Percentiles rank a stretch among this genome's conserved stretches.
Conservation (phyloP, 352 stramenopile genomes). For the Phytopythium kandeliae region DNA sequence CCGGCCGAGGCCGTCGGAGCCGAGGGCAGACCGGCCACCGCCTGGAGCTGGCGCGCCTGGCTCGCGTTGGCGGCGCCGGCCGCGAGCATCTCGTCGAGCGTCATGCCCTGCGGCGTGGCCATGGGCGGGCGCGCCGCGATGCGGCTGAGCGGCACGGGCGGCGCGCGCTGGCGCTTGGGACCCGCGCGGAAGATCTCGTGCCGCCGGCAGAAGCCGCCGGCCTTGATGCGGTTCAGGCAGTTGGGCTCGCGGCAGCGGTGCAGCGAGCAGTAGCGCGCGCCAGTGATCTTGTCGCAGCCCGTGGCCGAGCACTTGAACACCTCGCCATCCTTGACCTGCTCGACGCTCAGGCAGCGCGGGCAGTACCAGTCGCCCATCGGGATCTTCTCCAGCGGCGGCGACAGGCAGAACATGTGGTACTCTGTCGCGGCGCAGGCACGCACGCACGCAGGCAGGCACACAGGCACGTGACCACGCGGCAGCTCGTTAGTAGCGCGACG, state of each 20-base stretch:
- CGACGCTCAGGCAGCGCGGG: constrained; percentile 21
- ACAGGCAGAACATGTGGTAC: constrained; percentile 45
- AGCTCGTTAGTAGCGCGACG: no score
- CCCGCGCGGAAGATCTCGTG: constrained; percentile 15
- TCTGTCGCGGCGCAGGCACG: constrained; percentile 7
- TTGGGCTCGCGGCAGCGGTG: constrained; percentile 24
- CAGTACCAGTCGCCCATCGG: constrained; percentile 47
- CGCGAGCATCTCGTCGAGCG: background rate
- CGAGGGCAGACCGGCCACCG: background rate
- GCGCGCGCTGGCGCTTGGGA: constrained; percentile 3
- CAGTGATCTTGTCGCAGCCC: constrained; percentile 34
- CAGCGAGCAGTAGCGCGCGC: constrained; percentile 25
- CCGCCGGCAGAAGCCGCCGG: constrained; percentile 24
- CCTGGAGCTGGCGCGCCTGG: background rate
- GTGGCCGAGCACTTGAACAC: constrained; percentile 32
- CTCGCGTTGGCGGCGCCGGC: background rate
- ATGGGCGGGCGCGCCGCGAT: background rate
- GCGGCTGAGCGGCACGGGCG: background rate
- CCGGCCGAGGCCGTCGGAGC: background rate
- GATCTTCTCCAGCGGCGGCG: constrained; percentile 36
- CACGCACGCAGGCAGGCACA: no score
- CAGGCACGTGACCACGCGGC: background rate
- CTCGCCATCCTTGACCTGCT: constrained; percentile 14
- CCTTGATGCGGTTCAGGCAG: constrained; percentile 24
- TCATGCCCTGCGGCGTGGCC: background rate